phyloP scores from a whole-genome alignment of 1,139 yeast genomes.

The Debaryomycetaceae sp. region DNA sequence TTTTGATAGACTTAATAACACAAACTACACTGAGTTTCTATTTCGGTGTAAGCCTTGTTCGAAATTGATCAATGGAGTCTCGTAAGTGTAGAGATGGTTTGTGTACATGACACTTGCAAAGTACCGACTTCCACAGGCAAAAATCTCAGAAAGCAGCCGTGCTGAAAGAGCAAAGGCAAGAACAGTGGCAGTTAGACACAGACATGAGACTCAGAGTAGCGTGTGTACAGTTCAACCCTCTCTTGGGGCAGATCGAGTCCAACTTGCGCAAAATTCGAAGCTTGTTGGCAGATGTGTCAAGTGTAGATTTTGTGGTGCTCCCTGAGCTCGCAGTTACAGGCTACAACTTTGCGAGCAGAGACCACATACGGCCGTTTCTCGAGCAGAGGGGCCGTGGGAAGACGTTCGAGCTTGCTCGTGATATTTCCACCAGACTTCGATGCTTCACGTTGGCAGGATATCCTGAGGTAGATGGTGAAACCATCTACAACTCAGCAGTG shows the following conservation, averaged over 20 bases:
- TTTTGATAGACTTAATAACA: too few species aligned
- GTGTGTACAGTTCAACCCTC: conserved; percentile 66
- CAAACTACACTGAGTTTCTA: too few species aligned
- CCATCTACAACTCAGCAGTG: conserved; percentile 69
- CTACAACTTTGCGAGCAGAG: conserved; percentile 57
- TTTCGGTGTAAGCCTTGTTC: background rate
- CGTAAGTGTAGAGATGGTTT: background rate
- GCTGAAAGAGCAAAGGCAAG: too few species aligned
- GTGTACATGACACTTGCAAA: background rate
- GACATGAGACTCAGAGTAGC: conserved; percentile 52
- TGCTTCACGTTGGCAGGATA: conserved; percentile 82
- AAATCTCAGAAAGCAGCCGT: too few species aligned
- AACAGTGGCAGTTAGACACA: too few species aligned
- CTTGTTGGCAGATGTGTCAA: conserved; percentile 27
- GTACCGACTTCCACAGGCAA: too few species aligned
- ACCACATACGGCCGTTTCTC: conserved; percentile 59
- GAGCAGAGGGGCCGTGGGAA: conserved; percentile 32
- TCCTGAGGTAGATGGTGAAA: conserved; percentile 52
- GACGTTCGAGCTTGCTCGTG: conserved; percentile 55
- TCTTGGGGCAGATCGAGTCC: conserved; percentile 54
- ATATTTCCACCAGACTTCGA: conserved; percentile 44
- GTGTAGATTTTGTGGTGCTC: conserved; percentile 63
- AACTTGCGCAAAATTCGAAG: conserved; percentile 49
- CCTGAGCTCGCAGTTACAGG: conserved; percentile 90
- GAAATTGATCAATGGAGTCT: background rate